phyloP scores from a whole-genome alignment of 768 basidiomycete species.

The Nidula microcarpa region DNA sequence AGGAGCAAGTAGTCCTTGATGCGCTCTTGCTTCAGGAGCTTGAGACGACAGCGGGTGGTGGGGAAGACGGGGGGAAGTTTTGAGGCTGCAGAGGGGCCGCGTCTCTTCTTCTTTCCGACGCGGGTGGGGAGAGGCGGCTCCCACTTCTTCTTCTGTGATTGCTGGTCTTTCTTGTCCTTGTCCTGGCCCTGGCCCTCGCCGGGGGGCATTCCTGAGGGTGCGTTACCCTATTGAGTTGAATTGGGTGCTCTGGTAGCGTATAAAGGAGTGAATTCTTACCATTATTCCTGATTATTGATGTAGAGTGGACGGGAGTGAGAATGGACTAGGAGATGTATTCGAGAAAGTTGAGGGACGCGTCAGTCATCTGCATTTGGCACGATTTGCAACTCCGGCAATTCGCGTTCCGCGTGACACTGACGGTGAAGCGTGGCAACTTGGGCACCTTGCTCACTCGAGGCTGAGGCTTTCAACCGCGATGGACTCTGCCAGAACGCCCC shows the following conservation, averaged over 20 bases:
- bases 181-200: slow-evolving; percentile 27
- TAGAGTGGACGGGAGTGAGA: slow-evolving; percentile 2
- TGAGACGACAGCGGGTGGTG: slow-evolving; percentile 92
- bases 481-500: slow-evolving; percentile 45
- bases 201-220: slow-evolving; percentile 60
- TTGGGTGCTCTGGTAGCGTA: too few relatives aligned
- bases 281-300: slow-evolving; percentile 6
- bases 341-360: slow-evolving; percentile 41
- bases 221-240: slow-evolving; percentile 55
- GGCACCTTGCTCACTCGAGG: not conserved
- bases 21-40: slow-evolving; percentile 93
- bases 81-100: slow-evolving; percentile 86
- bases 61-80: slow-evolving; percentile 93
- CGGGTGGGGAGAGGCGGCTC: slow-evolving; percentile 96
- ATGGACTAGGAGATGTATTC: slow-evolving; percentile 8
- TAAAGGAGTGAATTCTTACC: slow-evolving; percentile 9
- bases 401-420: slow-evolving; percentile 10
- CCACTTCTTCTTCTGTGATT: slow-evolving; percentile 89
- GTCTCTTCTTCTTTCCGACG: slow-evolving; percentile 95
- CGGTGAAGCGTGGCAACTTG: slow-evolving; percentile 21
- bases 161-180: slow-evolving; percentile 49
- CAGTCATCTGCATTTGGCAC: slow-evolving; percentile 37
- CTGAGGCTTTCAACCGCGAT: slow-evolving; percentile 15
- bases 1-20: slow-evolving; percentile 97
- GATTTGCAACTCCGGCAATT: slow-evolving; percentile 22